Conservation (phyloP, 2,329 filamentous ascomycete species). For the Monilinia laxa region DNA sequence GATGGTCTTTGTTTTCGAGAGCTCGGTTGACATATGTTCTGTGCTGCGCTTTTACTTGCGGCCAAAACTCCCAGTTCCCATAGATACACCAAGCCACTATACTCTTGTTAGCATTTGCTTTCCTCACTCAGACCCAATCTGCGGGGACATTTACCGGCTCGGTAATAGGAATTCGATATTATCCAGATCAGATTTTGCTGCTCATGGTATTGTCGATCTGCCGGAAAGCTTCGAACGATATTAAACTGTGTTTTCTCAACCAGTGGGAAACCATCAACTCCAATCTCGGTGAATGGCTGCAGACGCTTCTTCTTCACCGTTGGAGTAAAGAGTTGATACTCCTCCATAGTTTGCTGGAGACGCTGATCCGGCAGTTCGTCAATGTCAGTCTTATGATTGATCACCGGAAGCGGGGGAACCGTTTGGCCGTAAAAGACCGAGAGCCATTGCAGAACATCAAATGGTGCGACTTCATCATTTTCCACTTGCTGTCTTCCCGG, state of each 20-base stretch:
- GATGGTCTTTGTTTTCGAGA: not conserved
- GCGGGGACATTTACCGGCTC: not conserved
- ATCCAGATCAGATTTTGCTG: not conserved
- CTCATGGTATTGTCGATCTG: not conserved
- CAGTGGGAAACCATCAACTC: not conserved
- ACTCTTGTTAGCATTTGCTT: not conserved
- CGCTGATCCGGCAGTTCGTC: not conserved
- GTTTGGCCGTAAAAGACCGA: not conserved
- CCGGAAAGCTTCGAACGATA: not conserved
- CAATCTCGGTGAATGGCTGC: not conserved
- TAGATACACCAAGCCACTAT: constrained; percentile 12
- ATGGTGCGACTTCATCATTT: not conserved
- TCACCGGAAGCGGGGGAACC: not conserved
- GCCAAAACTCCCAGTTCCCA: constrained; percentile 7
- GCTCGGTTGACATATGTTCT: not conserved
- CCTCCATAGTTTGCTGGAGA: not conserved
- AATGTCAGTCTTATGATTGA: not conserved
- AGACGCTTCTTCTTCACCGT: not conserved
- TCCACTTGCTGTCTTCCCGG: not conserved
- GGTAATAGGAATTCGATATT: not conserved
- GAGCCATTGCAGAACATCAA: not conserved
- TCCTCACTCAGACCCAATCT: not conserved
- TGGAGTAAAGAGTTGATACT: not conserved
- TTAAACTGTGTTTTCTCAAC: not conserved
- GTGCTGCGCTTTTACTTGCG: constrained; percentile 12